A percentile compares a stretch with the other conserved stretches of the same genome.
Conservation (phyloP, 1,139 yeast species). For the Casaregolazyma suthepensis region DNA sequence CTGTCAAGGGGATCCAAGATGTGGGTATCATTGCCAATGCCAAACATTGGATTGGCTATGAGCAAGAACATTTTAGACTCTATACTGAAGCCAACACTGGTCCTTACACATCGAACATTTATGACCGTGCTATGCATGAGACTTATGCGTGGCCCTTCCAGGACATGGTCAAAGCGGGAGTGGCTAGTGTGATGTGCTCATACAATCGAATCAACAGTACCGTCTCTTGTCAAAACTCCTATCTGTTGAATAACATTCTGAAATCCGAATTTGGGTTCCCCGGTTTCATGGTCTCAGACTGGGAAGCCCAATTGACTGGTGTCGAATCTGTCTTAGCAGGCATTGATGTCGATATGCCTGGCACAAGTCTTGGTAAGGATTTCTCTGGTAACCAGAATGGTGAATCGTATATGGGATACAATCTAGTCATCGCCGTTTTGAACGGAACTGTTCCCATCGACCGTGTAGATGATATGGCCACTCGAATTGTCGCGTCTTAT, state of each 20-base stretch:
- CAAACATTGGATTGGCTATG: constrained; percentile 54
- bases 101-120: constrained; percentile 41
- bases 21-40: constrained; percentile 53
- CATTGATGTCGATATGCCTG: constrained; percentile 65
- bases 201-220: constrained; percentile 55
- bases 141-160: constrained; percentile 64
- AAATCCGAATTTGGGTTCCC: constrained; percentile 62
- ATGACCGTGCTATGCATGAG: constrained; percentile 60
- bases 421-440: constrained; percentile 49
- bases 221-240: constrained; percentile 57
- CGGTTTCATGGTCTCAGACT: constrained; percentile 60
- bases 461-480: constrained; percentile 58
- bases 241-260: constrained; percentile 47
- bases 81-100: constrained; percentile 43
- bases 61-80: constrained; percentile 61
- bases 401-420: constrained; percentile 13
- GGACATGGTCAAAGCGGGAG: constrained; percentile 55
- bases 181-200: constrained; percentile 57
- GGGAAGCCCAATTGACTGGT: constrained; percentile 56
- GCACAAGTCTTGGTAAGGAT: constrained; percentile 49
- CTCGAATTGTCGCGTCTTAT: constrained; percentile 53
- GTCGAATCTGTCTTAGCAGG: constrained; percentile 55
- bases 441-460: constrained; percentile 52
- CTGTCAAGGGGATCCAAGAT: constrained; percentile 53
- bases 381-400: constrained; percentile 46